A percentile compares a stretch with the other conserved stretches of the same genome.
Evolutionary conservation across 768 basidiomycete genomes (phyloP).

Genomic region (Russula emetica): DNA sequence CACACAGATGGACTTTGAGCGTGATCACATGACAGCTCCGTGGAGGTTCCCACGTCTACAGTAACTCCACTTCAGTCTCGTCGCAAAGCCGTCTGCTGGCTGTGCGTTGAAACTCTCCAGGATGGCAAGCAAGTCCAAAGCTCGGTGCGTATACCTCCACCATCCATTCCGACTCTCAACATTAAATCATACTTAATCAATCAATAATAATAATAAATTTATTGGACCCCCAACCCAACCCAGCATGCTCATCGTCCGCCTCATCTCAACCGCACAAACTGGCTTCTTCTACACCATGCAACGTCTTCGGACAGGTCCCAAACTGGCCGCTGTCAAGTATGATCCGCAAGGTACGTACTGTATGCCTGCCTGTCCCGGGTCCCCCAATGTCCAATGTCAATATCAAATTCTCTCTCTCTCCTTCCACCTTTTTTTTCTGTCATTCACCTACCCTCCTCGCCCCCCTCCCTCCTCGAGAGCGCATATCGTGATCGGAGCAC

Average conservation of each 20-base stretch:
- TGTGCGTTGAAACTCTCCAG: not conserved
- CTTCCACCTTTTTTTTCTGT: too few relatives aligned
- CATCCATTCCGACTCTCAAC: not conserved
- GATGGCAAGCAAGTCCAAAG: constrained; percentile 63
- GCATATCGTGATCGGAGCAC: too few relatives aligned
- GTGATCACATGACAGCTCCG: not conserved
- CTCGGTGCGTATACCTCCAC: constrained; percentile 40
- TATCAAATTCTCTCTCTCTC: too few relatives aligned
- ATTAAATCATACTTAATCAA: too few relatives aligned
- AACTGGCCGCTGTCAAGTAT: constrained; percentile 86
- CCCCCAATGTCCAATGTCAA: too few relatives aligned
- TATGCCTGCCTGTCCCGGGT: too few relatives aligned
- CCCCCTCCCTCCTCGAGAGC: too few relatives aligned
- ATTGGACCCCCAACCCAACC: not conserved
- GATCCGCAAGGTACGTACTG: constrained; percentile 67
- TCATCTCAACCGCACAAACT: constrained; percentile 88
- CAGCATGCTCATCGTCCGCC: constrained; percentile 80
- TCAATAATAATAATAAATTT: too few relatives aligned
- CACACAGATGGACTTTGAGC: too few relatives aligned
- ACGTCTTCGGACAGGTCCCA: constrained; percentile 68
- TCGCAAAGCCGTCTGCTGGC: not conserved
- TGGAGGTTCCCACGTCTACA: not conserved
- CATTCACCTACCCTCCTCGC: too few relatives aligned
- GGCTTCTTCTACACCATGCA: constrained; percentile 88
- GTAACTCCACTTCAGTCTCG: not conserved